Evolutionary conservation across 1,284 basidiomycete species (phyloP), one percentile per base, ranked within the genome.

Genomic region (Polyporus tsugae): DNA sequence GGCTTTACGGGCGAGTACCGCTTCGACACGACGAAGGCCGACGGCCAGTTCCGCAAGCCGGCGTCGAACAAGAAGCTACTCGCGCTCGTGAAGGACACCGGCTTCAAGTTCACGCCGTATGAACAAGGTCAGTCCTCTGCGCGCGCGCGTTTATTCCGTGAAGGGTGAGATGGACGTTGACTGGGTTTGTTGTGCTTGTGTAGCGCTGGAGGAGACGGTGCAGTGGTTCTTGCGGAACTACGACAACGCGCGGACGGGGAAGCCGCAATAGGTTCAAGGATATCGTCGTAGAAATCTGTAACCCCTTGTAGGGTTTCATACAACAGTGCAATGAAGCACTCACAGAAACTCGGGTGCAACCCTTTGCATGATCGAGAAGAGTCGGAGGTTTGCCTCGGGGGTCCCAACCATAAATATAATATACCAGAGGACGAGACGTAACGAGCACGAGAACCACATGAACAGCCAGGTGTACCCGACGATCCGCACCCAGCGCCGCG

Each of bases 41-140:
- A 97, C 75, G 95, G 95, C 1, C 95, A 97, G 80, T 95, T 91
- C 86, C 91, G 95, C 73, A 97, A 97, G 82, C 95, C 95, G 0
- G 95, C 95, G n/a, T 94, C 93, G 55, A 97, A 97, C 80, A 89
- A 87, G 76, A 96, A 95, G 80, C 82, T 97, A 6, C 77, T 93
- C 41, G 81, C 80, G 29, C 81, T 92, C 52, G 89, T 95, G 46
- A 88, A 89, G 42, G 88, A 85, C 9, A 68, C 67, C 0, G 67
- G 67, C 7, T 97, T 96, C 81, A 76, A 91, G 78, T 97, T 96
- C 80, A 96, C 95, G 49, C 94, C 94, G 6, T 96, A 96, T 76
- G 86, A 93, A 17, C 73, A 87, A 79, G 93, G 92, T 93, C 70
- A 53, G 83, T 44, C 62, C 33, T 36, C 35, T 66, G 49, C 62